Conservation (phyloP, 2,329 filamentous ascomycete genomes). For the Stylonectria norvegica region DNA sequence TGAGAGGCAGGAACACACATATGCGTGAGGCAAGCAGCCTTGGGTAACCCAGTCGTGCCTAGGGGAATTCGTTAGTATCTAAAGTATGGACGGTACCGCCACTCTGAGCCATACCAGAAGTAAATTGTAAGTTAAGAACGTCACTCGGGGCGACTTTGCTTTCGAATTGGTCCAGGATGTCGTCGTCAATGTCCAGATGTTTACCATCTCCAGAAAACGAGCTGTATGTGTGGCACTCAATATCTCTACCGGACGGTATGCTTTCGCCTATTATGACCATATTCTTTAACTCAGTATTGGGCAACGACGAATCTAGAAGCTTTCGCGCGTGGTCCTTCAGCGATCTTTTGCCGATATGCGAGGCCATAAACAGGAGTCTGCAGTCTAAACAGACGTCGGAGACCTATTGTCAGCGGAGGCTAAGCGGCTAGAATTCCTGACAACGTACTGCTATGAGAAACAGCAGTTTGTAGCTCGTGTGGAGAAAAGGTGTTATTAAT, state of each 20-base stretch:
- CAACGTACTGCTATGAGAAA: conserved; percentile 6
- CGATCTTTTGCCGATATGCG: conserved; percentile 4
- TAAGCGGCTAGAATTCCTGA: background rate
- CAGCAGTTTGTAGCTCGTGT: conserved; percentile 5
- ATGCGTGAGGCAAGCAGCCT: conserved; percentile 15
- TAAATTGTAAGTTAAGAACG: conserved; percentile 15
- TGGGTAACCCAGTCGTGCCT: conserved; percentile 16
- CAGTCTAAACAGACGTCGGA: conserved; percentile 1
- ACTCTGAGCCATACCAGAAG: conserved; percentile 1
- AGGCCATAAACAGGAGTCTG: conserved; percentile 5
- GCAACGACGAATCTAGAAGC: background rate
- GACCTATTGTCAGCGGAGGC: background rate
- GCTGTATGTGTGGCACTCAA: conserved; percentile 1
- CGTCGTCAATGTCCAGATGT: background rate
- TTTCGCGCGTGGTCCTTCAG: conserved; percentile 1
- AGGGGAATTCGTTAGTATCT: background rate
- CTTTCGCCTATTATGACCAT: background rate
- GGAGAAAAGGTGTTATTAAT: conserved; percentile 15
- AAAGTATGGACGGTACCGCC: background rate
- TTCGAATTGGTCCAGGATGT: background rate
- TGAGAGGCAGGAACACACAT: background rate
- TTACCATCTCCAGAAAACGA: background rate
- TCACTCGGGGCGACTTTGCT: conserved; percentile 1
- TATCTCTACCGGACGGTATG: background rate
- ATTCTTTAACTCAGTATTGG: background rate